Base-by-base conservation (phyloP, 2,329 filamentous ascomycete species). In the Thermothelomyces thermophilus region DNA sequence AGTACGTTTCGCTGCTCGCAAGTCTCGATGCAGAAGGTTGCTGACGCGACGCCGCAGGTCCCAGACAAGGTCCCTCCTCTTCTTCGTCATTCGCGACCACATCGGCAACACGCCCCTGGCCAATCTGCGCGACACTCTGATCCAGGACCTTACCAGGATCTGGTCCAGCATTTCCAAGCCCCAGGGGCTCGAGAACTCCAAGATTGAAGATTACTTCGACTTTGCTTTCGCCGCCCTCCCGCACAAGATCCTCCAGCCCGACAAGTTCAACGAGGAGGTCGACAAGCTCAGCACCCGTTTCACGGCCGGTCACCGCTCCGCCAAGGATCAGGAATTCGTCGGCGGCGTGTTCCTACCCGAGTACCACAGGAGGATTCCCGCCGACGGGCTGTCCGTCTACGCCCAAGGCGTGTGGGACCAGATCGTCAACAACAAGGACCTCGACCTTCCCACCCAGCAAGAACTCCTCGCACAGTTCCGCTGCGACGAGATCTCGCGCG, bases 11-110 rank as follows among this genome's bases (percentile, higher is more conserved):
- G 1, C n/a, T 19, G 11, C 9, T 31, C 5, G 8, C 17, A 2
- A 1, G n/a, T 14, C 4, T 3, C 3, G 17, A 20, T 16, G 7
- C 14, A 11, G 20, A 13, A 16, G 30, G 8, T 14, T 39, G n/a
- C 41, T 50, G 36, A 50, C 41, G 28, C n/a, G 13, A 19, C 4
- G 7, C 34, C 2, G 37, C 19, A 93, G 87, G 60, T 90, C 87
- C 16, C 90, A 84, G 26, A 88, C 91, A 26, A 82, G 90, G 57
- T 97, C 91, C 11, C 82, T 98, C 44, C 79, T 98, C 31, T 97
- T 98, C 75, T 98, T 98, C 73, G 93, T 98, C 59, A 96, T 98
- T 63, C 90, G 93, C 68, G 93, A 98, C 67, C 91, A 96, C 68
- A 80, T 97, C 57, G 93, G 93, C 57, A 88, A 82, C 41, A 98